phyloP scores from a whole-genome alignment of 306 rosid species.

The Pyrus betulifolia region DNA sequence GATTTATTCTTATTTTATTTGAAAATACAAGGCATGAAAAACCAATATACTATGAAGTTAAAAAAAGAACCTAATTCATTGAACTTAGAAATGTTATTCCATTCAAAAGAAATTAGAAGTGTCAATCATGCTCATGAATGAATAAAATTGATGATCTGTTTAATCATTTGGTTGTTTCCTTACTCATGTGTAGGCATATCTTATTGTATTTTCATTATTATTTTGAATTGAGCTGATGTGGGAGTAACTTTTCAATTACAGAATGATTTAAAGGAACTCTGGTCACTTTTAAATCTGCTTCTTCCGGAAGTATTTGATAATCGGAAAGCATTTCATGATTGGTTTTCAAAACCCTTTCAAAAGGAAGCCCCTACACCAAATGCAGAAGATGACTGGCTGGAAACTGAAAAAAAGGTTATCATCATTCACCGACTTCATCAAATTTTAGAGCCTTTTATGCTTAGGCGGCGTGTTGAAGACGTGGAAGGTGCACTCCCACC shows the following conservation, averaged over 20 bases:
- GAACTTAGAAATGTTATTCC: neutral
- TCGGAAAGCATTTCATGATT: slow-evolving; percentile 93
- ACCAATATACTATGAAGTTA: neutral
- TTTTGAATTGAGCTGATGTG: slow-evolving; percentile 6
- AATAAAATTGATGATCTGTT: neutral
- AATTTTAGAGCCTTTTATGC: slow-evolving; percentile 99
- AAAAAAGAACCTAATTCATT: neutral
- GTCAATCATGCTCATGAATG: neutral
- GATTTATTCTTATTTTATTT: neutral
- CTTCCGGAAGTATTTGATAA: slow-evolving; percentile 98
- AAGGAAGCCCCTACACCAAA: slow-evolving; percentile 69
- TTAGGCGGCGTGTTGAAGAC: slow-evolving; percentile 96
- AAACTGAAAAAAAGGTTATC: slow-evolving; percentile 95
- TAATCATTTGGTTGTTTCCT: neutral
- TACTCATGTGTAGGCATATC: neutral
- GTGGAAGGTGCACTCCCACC: slow-evolving; percentile 98
- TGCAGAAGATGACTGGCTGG: slow-evolving; percentile 97
- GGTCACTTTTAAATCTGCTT: slow-evolving; percentile 96
- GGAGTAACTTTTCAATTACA: slow-evolving; percentile 35
- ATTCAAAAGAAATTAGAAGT: neutral
- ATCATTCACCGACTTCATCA: slow-evolving; percentile 97
- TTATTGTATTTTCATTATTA: neutral
- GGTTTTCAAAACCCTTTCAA: slow-evolving; percentile 98
- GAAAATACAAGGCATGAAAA: neutral
- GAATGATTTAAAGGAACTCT: slow-evolving; percentile 98